Conservation (phyloP, 768 basidiomycete species). For the Artomyces pyxidatus region DNA sequence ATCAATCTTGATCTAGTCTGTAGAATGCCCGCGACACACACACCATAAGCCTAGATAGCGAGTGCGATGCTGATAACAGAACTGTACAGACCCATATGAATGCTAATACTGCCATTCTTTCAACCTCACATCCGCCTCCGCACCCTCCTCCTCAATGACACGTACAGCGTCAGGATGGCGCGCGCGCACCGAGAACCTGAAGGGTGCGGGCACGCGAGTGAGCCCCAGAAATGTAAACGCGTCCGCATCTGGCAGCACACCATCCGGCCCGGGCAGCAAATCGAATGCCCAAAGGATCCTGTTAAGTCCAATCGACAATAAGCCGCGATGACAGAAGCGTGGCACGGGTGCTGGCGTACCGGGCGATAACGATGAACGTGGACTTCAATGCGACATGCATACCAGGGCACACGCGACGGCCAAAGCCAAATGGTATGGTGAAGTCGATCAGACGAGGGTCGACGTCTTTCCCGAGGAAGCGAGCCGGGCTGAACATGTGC, state of each 20-base stretch:
- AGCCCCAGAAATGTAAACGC: background rate
- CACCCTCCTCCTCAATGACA: constrained; percentile 4
- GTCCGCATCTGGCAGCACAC: background rate
- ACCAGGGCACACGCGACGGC: constrained; percentile 17
- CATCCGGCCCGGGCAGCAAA: constrained; percentile 1
- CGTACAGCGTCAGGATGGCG: background rate
- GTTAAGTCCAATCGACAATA: background rate
- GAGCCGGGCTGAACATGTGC: constrained; percentile 19
- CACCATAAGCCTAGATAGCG: too few relatives aligned
- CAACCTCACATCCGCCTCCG: constrained; percentile 6
- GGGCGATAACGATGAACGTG: constrained; percentile 7
- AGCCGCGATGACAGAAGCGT: background rate
- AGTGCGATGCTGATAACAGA: too few relatives aligned
- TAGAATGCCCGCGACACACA: too few relatives aligned
- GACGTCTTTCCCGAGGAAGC: constrained; percentile 12
- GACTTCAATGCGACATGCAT: constrained; percentile 14
- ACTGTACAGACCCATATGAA: too few relatives aligned
- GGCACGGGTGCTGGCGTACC: constrained; percentile 1
- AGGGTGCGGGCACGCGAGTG: constrained; percentile 3
- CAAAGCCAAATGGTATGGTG: constrained; percentile 17
- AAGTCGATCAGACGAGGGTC: constrained; percentile 10
- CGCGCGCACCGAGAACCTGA: background rate
- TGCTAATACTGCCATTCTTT: constrained; percentile 8
- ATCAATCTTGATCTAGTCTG: too few relatives aligned
- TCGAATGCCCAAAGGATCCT: constrained; percentile 17